A percentile compares a stretch with the other conserved stretches of the same genome.
Conservation (phyloP, 345 rosid genomes). For the Noccaea bulbosa region DNA sequence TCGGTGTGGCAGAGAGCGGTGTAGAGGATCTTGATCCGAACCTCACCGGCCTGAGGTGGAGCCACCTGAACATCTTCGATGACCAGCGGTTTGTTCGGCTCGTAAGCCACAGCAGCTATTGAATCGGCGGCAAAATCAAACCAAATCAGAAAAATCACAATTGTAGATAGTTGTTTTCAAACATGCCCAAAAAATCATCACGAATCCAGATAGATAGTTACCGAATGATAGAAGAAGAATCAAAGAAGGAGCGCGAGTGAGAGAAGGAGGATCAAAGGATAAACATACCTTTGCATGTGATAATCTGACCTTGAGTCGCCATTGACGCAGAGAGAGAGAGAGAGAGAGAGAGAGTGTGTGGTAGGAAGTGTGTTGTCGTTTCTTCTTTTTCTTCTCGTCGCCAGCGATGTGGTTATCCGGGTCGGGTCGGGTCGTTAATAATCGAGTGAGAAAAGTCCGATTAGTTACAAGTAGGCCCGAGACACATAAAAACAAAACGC, state of each 20-base stretch:
- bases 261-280: background rate
- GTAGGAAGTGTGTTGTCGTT: constrained; percentile 9
- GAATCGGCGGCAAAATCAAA: background rate
- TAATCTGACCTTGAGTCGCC: constrained; percentile 83
- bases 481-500: background rate
- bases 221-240: background rate
- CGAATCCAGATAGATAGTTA: background rate
- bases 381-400: constrained; percentile 15
- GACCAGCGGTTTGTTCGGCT: constrained; percentile 84
- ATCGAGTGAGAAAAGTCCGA: constrained; percentile 25
- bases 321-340: constrained; percentile 41
- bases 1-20: constrained; percentile 98
- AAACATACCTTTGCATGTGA: constrained; percentile 86
- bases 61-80: constrained; percentile 93
- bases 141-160: constrained; percentile 24
- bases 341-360: constrained; percentile 19
- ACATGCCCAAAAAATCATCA: background rate
- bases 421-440: constrained; percentile 12
- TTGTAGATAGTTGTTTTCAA: background rate
- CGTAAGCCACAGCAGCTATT: constrained; percentile 96
- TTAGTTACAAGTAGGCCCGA: constrained; percentile 17
- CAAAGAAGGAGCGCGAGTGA: background rate
- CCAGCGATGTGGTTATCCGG: background rate
- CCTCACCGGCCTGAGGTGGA: constrained; percentile 98
- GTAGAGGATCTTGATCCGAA: constrained; percentile 84